A percentile compares a stretch with the other conserved stretches of the same genome.
These are phyloP conservation scores for Spinellus fusiger DNA, from an alignment of 192 early-diverging fungal genomes.

Conservation along the genomic window DNA sequence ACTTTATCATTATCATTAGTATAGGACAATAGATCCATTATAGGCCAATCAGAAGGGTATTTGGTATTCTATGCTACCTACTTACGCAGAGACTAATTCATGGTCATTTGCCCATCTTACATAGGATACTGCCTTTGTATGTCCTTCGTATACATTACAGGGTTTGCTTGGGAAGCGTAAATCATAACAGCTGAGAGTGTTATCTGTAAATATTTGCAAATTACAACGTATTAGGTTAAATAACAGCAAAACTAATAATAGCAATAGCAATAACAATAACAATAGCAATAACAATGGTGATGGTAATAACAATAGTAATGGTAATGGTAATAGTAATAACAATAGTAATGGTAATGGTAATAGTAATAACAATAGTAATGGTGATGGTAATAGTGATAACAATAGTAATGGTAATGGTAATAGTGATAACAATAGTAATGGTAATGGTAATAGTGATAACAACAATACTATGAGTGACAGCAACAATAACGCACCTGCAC, in stretches of 20 bases:
- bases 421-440: too few species aligned
- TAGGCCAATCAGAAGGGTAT: not conserved
- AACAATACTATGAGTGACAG: not conserved
- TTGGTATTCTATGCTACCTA: constrained; percentile 1
- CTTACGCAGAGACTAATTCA: constrained; percentile 74
- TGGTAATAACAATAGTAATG: too few species aligned
- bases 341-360: too few species aligned
- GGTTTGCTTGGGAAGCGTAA: constrained; percentile 66
- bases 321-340: too few species aligned
- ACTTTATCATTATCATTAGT: constrained; percentile 20
- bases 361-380: too few species aligned
- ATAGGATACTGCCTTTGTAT: constrained; percentile 92
- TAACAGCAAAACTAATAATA: not conserved
- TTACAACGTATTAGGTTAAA: not conserved
- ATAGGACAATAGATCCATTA: not conserved
- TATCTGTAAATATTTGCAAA: too few species aligned
- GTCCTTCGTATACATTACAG: constrained; percentile 73
- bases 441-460: not conserved
- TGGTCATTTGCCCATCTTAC: constrained; percentile 77
- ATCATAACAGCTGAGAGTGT: constrained; percentile 91
- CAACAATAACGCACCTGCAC: constrained; percentile 53
- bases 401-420: too few species aligned
- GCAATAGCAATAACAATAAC: too few species aligned
- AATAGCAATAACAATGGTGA: too few species aligned
- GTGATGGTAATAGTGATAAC: too few species aligned